Evolutionary conservation across 768 basidiomycete genomes (phyloP).

Genomic region (Clitopilus hobsonii): DNA sequence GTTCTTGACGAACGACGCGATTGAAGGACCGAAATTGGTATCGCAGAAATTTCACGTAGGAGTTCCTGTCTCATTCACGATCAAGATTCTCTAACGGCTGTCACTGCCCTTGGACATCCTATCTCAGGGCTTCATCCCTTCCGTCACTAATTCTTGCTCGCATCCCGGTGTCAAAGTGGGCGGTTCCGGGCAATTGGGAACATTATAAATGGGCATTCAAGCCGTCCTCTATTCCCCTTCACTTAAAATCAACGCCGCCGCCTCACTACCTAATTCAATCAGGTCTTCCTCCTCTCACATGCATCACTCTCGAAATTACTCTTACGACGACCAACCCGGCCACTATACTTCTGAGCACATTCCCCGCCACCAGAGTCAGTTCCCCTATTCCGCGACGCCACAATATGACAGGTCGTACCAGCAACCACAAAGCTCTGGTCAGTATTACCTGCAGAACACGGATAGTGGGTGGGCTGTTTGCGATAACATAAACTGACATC

Average conservation of each 20-base stretch:
- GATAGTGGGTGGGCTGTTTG: conserved; percentile 8
- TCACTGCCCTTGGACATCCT: conserved; percentile 19
- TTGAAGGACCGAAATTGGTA: conserved; percentile 4
- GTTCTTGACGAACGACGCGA: background rate
- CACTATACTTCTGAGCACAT: conserved; percentile 24
- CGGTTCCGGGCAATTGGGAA: conserved; percentile 33
- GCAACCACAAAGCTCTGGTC: conserved; percentile 24
- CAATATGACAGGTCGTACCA: conserved; percentile 21
- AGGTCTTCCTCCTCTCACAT: conserved; percentile 16
- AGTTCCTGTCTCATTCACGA: conserved; percentile 10
- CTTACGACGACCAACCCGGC: conserved; percentile 33
- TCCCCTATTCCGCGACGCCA: conserved; percentile 13
- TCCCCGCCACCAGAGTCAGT: conserved; percentile 22
- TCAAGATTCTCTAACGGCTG: background rate
- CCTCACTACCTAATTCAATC: conserved; percentile 17
- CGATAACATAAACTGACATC: background rate
- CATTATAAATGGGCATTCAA: conserved; percentile 38
- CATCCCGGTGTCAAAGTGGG: conserved; percentile 15
- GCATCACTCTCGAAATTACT: conserved; percentile 38
- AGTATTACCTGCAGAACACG: conserved; percentile 27
- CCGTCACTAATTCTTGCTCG: conserved; percentile 15
- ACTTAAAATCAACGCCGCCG: conserved; percentile 16
- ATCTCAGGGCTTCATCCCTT: conserved; percentile 27
- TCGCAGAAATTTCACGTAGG: conserved; percentile 1
- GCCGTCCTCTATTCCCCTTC: conserved; percentile 14